Conservation (phyloP, 257 asterid species). For the Fraxinus anomala region DNA sequence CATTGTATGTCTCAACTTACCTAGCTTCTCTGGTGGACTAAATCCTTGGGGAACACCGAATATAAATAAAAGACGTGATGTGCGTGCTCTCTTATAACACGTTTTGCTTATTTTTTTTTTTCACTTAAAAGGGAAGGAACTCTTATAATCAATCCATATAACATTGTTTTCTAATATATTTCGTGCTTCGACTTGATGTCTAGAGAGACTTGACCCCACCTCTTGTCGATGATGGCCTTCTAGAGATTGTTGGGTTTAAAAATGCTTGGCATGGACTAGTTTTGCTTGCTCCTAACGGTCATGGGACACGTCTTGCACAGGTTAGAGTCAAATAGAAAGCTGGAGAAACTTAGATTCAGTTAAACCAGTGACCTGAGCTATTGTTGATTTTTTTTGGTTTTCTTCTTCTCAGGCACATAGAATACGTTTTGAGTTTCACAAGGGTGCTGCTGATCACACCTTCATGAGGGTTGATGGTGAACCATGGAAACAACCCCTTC, state of each 20-base stretch:
- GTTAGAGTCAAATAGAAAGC: constrained; percentile 28
- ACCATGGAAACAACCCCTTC: constrained; percentile 94
- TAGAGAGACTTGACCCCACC: constrained; percentile 83
- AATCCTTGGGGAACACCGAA: constrained; percentile 98
- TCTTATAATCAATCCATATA: not conserved
- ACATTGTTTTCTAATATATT: constrained; percentile 2
- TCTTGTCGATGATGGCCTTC: constrained; percentile 73
- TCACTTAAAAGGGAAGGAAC: not conserved
- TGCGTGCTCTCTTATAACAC: constrained; percentile 33
- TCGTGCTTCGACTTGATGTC: constrained; percentile 27
- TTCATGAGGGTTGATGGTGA: constrained; percentile 94
- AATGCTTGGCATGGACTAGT: constrained; percentile 93
- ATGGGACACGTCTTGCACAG: constrained; percentile 97
- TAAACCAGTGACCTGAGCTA: not conserved
- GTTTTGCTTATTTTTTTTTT: not conserved
- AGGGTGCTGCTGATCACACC: constrained; percentile 66
- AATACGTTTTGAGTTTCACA: constrained; percentile 71
- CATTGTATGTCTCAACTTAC: constrained; percentile 85
- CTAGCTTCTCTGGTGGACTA: constrained; percentile 97
- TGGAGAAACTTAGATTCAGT: not conserved
- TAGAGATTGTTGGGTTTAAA: constrained; percentile 90
- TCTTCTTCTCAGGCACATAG: constrained; percentile 51
- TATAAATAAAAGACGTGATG: constrained; percentile 50
- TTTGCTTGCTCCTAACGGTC: constrained; percentile 85
- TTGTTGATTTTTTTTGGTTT: not conserved